Percentiles rank a stretch among this genome's conserved stretches.
These are phyloP conservation scores for Picea glauca DNA, from an alignment of 75 land plant genomes.

Conservation along the genomic window DNA sequence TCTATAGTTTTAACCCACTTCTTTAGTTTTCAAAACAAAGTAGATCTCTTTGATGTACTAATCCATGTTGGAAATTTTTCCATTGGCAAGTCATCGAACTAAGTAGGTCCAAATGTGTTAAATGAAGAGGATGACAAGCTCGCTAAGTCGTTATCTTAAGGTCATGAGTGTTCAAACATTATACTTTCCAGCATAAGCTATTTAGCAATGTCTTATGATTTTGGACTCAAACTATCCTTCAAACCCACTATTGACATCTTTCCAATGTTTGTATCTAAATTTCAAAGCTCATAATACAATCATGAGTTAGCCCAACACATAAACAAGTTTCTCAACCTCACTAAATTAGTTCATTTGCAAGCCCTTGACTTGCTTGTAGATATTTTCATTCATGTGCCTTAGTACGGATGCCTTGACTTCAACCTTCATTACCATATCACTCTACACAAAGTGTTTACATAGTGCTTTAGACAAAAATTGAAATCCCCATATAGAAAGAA, in stretches of 20 bases:
- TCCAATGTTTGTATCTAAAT: slow-evolving; percentile 18
- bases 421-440: no score
- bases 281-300: slow-evolving; percentile 46
- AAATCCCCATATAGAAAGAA: no score
- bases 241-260: slow-evolving; percentile 17
- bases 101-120: slow-evolving; percentile 12
- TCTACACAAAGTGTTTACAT: no score
- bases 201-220: slow-evolving; percentile 36
- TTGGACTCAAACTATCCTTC: slow-evolving; percentile 39
- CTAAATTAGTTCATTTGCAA: no score
- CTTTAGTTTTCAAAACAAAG: slow-evolving; percentile 38
- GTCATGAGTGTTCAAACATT: slow-evolving; percentile 15
- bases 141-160: slow-evolving; percentile 21
- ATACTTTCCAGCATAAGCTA: slow-evolving; percentile 42
- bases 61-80: not conserved
- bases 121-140: slow-evolving; percentile 20
- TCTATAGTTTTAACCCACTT: slow-evolving; percentile 43
- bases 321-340: slow-evolving; percentile 80
- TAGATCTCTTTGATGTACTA: slow-evolving; percentile 25
- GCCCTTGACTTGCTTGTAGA: no score
- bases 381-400: no score
- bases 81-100: slow-evolving; percentile 14
- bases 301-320: slow-evolving; percentile 81
- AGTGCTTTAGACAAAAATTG: no score
- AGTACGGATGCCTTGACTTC: no score